These are phyloP conservation scores for Petunia hybrid DNA, from an alignment of 305 asterid species.

Conservation along the genomic window DNA sequence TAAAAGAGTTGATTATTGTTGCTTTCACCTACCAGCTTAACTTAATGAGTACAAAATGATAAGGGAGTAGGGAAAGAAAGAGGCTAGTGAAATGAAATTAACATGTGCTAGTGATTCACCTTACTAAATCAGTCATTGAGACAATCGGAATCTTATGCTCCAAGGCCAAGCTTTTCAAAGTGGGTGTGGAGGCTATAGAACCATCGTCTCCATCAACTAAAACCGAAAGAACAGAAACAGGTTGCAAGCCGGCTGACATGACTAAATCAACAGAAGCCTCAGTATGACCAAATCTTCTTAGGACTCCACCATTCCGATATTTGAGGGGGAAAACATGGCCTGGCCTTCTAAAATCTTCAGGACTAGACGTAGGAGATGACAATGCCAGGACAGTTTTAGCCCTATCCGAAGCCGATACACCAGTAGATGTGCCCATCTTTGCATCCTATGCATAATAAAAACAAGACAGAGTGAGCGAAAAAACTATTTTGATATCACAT, in stretches of 20 bases:
- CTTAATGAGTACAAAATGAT: background rate
- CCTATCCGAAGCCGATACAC: constrained; percentile 84
- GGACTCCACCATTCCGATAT: constrained; percentile 78
- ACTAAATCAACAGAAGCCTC: constrained; percentile 87
- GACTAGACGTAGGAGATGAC: constrained; percentile 64
- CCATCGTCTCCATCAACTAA: constrained; percentile 69
- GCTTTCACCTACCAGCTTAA: background rate
- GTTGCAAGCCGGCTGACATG: constrained; percentile 59
- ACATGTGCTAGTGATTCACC: constrained; percentile 42
- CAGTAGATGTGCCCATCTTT: constrained; percentile 66
- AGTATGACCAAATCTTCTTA: constrained; percentile 76
- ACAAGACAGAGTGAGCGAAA: background rate
- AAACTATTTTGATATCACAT: no score
- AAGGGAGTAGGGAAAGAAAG: background rate
- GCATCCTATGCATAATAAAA: constrained; percentile 60
- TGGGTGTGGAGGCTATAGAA: constrained; percentile 60
- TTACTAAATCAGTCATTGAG: constrained; percentile 77
- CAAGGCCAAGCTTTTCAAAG: constrained; percentile 57
- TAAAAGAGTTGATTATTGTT: background rate
- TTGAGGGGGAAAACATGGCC: constrained; percentile 90
- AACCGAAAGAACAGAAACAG: constrained; percentile 68
- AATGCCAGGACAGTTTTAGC: constrained; percentile 76
- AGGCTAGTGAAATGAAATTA: background rate
- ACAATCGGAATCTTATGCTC: constrained; percentile 64
- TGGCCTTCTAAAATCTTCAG: constrained; percentile 78